Evolutionary conservation across 2,329 filamentous ascomycete species (phyloP), one percentile per base, ranked within the genome.

Genomic region (Fusarium denticulatum): DNA sequence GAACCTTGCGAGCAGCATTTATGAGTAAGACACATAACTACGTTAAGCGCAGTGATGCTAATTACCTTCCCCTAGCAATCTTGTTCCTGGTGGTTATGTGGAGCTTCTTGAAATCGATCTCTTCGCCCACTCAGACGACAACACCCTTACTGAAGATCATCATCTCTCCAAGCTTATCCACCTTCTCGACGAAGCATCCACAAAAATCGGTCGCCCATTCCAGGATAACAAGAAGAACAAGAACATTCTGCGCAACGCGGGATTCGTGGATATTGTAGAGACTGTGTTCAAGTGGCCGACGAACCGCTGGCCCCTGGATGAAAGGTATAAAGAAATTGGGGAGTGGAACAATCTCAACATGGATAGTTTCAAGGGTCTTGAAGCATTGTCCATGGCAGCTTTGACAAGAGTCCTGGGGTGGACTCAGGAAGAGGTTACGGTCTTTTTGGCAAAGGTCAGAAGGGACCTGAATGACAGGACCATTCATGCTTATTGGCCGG

Each of bases 401-500:
- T 49, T 72, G 14, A 72, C 73, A 0, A 52, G 71, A 16, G 67
- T 61, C 1, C 60, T 72, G 8, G 61, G 64, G 0, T 76, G 73
- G 73, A 64, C 42, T 5, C 39, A 62, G 20, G 64, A 73, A 2
- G 64, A 73, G 26, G 67, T 72, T 4, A 36, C 47, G 9, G 26
- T 43, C 3, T 69, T 76, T n/a, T 24, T 76, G 2, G 62, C 58
- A 1, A 52, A 52, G 12, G 74, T 76, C 7, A 68, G 61, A 22
- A 71, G 63, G 40, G 74, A 76, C 2, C 16, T 76, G 9, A 64
- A 58, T 16, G 64, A 67, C 15, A 75, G 53, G 26, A 20, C 37
- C 0, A 72, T 76, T 5, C 74, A 76, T 50, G 70, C 74, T 22
- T 76, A 76, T n/a, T 77, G 71, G 71, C 62, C 70, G 0, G 37